Conservation (phyloP, 495 filamentous ascomycete genomes). For the Xylaria acuta region DNA sequence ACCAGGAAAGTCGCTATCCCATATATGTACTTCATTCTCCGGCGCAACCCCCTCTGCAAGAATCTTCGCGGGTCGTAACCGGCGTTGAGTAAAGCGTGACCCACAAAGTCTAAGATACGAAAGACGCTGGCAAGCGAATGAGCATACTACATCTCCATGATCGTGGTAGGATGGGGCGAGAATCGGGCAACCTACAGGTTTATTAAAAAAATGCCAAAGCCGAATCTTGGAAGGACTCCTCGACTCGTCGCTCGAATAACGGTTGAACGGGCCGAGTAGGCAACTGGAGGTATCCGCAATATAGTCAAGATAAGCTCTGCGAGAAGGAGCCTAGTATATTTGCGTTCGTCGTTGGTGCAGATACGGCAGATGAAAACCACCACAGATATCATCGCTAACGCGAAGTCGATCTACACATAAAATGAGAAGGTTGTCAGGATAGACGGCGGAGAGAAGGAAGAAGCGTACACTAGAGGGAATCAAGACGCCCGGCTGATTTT, state of each 20-base stretch:
- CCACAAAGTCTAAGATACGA: slow-evolving; percentile 38
- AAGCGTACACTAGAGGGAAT: slow-evolving; percentile 40
- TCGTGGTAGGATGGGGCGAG: background rate
- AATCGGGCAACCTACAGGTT: slow-evolving; percentile 36
- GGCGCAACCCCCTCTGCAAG: slow-evolving; percentile 32
- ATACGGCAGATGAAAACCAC: slow-evolving; percentile 37
- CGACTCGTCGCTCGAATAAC: slow-evolving; percentile 31
- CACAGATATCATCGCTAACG: slow-evolving; percentile 38
- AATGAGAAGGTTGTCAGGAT: slow-evolving; percentile 17
- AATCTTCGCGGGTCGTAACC: slow-evolving; percentile 43
- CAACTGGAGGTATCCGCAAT: slow-evolving; percentile 41
- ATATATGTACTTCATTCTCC: slow-evolving; percentile 38
- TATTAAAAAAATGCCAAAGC: slow-evolving; percentile 43
- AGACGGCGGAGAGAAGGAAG: slow-evolving; percentile 11
- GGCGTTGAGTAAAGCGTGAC: slow-evolving; percentile 39
- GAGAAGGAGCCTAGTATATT: slow-evolving; percentile 37
- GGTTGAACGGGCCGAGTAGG: slow-evolving; percentile 41
- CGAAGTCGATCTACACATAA: slow-evolving; percentile 39
- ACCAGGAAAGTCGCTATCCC: slow-evolving; percentile 42
- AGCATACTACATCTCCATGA: slow-evolving; percentile 14
- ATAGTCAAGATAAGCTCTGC: slow-evolving; percentile 39
- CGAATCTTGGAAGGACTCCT: slow-evolving; percentile 36
- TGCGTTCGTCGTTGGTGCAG: slow-evolving; percentile 36
- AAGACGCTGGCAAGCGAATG: slow-evolving; percentile 32
- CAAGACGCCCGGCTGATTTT: slow-evolving; percentile 30